Conservation (phyloP, 805 yeast species). For the Schwanniomyces vanrijiae region DNA sequence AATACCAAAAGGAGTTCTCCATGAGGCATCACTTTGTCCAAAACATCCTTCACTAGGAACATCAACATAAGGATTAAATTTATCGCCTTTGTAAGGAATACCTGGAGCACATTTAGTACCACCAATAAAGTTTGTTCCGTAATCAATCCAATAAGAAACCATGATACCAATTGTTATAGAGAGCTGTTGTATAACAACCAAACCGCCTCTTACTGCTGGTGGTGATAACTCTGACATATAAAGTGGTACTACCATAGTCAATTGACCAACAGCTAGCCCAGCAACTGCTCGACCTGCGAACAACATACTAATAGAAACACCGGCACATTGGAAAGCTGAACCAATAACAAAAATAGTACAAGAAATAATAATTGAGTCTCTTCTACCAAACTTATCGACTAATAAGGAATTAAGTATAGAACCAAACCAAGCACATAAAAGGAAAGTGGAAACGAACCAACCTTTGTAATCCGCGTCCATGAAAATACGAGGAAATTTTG, state of each 20-base stretch:
- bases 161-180: constrained; percentile 66
- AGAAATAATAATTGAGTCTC: constrained; percentile 59
- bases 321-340: constrained; percentile 54
- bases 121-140: constrained; percentile 60
- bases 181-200: constrained; percentile 69
- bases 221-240: constrained; percentile 75
- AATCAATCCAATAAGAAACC: constrained; percentile 72
- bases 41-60: constrained; percentile 19
- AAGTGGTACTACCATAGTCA: constrained; percentile 76
- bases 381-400: constrained; percentile 69
- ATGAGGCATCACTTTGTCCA: constrained; percentile 20
- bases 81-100: constrained; percentile 9
- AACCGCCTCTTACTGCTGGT: constrained; percentile 58
- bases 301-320: constrained; percentile 53
- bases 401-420: constrained; percentile 59
- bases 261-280: constrained; percentile 74
- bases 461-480: constrained; percentile 15
- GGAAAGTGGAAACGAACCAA: constrained; percentile 17
- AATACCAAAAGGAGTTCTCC: constrained; percentile 48
- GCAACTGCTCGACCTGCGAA: constrained; percentile 69
- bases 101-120: constrained; percentile 32
- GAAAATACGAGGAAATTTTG: constrained; percentile 27
- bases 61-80: constrained; percentile 22
- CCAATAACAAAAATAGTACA: constrained; percentile 58
- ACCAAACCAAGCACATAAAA: constrained; percentile 71